Evolutionary conservation across 257 asterid genomes (phyloP), one percentile per base, ranked within the genome.

Genomic region (Primulina eburnea): DNA sequence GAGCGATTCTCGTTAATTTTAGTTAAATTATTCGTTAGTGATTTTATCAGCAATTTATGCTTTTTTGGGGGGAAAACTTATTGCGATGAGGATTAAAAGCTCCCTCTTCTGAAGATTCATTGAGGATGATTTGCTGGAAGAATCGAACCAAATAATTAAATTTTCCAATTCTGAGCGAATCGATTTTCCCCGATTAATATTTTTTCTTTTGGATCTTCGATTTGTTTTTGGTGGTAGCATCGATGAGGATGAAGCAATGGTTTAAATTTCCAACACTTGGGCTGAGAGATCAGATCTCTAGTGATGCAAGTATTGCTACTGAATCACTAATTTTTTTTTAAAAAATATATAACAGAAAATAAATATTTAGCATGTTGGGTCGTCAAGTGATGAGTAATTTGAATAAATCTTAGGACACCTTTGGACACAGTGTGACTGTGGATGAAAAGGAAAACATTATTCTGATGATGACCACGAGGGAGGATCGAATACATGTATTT

Each of bases 111-210:
- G 95, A 87, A 35, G 3, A 50, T 3, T 29, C 21, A 67, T 75
- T 89, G 95, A 82, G 91, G 95, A 87, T 55, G 71, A 14, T 73
- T 68, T 56, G 92, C 90, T 76, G 96, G 97, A 88, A 81, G 96
- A 91, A 91, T 91, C 96, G 97, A 92, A 92, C 97, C 97, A 58
- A 79, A 60, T 0, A 75, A 28, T 24, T 58, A 38, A 52, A 38
- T 4, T 81, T 59, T 95, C 97, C 96, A 77, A 65, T 70, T 73
- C 96, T 88, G 93, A 88, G 91, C 59, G 65, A 75, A 75, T 58
- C 40, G 6, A 17, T 57, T 65, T 40, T 37, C 63, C 70, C 70
- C 21, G 32, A 26, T 38, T 40, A 43, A 1, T 62, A 17, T 6
- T 5, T 6, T n/a, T 0, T 65, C 0, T 30, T 37, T 62, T 47